Evolutionary conservation across 257 asterid species (phyloP).

Genomic region (Nicotiana paniculata): DNA sequence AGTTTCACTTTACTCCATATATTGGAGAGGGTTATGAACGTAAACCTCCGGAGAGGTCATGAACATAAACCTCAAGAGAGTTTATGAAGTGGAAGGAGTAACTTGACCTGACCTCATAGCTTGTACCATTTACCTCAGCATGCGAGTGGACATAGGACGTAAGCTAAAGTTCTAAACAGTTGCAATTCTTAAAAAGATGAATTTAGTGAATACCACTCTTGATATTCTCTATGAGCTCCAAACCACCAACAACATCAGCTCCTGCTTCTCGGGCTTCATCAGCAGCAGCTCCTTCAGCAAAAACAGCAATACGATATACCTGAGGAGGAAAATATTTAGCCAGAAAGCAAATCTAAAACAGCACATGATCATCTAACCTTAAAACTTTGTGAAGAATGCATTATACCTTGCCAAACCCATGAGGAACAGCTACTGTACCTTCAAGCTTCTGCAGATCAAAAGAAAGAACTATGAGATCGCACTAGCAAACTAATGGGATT

Average conservation of each 20-base stretch:
- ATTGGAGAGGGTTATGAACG: neutral
- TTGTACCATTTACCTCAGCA: neutral
- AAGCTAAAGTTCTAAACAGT: neutral
- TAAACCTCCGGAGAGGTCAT: neutral
- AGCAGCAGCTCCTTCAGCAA: conserved; percentile 98
- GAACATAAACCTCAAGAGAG: neutral
- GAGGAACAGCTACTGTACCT: conserved; percentile 81
- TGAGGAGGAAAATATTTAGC: conserved; percentile 28
- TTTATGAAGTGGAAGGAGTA: neutral
- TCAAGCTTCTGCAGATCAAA: conserved; percentile 64
- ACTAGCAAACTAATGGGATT: neutral
- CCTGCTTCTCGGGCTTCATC: conserved; percentile 95
- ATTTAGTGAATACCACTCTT: conserved; percentile 41
- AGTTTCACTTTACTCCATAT: neutral
- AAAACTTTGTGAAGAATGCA: neutral
- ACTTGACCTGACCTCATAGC: neutral
- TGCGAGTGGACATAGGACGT: neutral
- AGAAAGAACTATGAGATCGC: neutral
- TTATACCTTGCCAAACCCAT: conserved; percentile 88
- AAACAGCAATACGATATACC: conserved; percentile 78
- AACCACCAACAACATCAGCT: conserved; percentile 90
- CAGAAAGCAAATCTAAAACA: conserved; percentile 16
- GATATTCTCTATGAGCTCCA: conserved; percentile 76
- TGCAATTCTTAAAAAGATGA: neutral
- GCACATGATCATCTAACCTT: conserved; percentile 11